Base-by-base conservation (phyloP, 257 asterid genomes). In the Nicotiana noctiflora region DNA sequence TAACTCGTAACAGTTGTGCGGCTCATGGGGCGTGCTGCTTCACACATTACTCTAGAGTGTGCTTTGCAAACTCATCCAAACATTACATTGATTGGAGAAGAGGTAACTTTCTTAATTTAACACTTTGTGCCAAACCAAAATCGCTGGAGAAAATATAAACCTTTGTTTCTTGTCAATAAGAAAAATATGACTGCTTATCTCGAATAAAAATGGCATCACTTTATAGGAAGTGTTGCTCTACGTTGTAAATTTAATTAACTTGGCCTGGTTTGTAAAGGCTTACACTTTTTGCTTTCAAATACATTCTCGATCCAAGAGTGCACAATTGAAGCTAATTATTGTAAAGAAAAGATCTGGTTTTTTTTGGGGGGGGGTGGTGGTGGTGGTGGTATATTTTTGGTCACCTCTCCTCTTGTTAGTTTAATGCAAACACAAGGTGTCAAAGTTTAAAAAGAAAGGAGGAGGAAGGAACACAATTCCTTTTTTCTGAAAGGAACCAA, bases 11-110 rank as follows among this genome's bases (percentile, higher is more conserved):
- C 92, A 96, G 99, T 96, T 88, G 99, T 96, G 77, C 88, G 98
- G 81, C 98, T 96, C 76, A 96, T 96, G 99, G 99, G 99, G 6
- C 97, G 98, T 86, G 93, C 99, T 85, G 99, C 98, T 82, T 96
- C 99, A 78, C 99, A 95, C 91, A 95, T 95, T 76, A 95, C 99
- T 75, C 82, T 95, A 70, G 99, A 95, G 91, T 95, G 99, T 85
- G 99, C 99, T 70, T 80, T 95, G 88, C 98, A 95, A 88, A 95
- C 99, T 81, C 99, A 92, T 88, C 98, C 99, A 74, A 95, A 95
- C 84, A 79, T 95, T 83, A 92, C 99, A 85, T 93, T 95, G 75
- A 89, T 95, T 84, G 99, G 98, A 79, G 99, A 95, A 91, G 99
- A 95, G 99, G 99, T 95, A 87, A 76, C 52, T 40, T 23, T 81